Evolutionary conservation across 2,329 filamentous ascomycete species (phyloP).

Genomic region (Uncinocarpus reesii): DNA sequence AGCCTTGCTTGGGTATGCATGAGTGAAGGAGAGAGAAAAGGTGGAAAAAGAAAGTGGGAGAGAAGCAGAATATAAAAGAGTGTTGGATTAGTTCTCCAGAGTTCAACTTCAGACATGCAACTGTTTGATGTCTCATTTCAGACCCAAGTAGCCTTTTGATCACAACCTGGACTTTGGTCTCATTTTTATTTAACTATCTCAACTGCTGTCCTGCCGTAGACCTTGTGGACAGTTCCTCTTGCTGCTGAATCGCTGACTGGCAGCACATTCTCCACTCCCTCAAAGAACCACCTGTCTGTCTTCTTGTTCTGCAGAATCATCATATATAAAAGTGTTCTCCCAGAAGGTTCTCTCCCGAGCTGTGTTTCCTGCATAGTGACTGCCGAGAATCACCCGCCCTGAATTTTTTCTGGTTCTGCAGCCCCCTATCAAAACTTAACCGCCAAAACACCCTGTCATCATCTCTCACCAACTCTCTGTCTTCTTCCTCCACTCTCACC

Average conservation of each 20-base stretch:
- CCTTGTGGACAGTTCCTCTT: no score
- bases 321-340: neutral
- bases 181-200: no score
- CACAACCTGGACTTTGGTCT: no score
- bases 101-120: constrained; percentile 4
- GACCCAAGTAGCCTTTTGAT: no score
- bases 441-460: constrained; percentile 5
- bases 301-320: neutral
- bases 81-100: no score
- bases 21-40: neutral
- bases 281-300: neutral
- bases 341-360: neutral
- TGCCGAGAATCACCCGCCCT: constrained; percentile 10
- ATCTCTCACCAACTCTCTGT: neutral
- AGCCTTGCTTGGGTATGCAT: neutral
- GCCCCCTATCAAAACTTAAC: constrained; percentile 7
- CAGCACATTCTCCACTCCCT: neutral
- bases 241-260: no score
- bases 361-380: neutral
- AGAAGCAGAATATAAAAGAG: no score
- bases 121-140: constrained; percentile 3
- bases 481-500: constrained; percentile 1
- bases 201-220: no score
- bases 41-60: neutral
- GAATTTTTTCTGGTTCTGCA: constrained; percentile 8